These are phyloP conservation scores for Nicotiana undulata DNA, from an alignment of 257 asterid species.

Conservation along the genomic window DNA sequence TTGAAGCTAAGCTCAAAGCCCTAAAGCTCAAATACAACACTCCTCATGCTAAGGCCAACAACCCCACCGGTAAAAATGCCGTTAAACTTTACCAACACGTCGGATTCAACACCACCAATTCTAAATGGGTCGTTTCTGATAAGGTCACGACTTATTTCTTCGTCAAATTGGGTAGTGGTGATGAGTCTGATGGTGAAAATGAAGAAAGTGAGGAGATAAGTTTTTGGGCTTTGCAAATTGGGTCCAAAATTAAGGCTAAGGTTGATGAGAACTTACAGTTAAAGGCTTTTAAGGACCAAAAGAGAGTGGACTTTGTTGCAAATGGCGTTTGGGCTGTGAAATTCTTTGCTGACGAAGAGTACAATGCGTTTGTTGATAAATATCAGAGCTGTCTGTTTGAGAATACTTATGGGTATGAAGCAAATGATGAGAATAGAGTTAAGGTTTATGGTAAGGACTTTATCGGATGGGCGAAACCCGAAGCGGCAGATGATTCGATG, in stretches of 20 bases:
- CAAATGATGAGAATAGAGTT: constrained; percentile 65
- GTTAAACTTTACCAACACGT: constrained; percentile 59
- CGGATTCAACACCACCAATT: constrained; percentile 45
- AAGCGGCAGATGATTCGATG: constrained; percentile 81
- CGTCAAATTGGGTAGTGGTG: constrained; percentile 30
- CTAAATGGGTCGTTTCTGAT: constrained; percentile 70
- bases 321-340: constrained; percentile 84
- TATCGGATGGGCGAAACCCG: constrained; percentile 89
- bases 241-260: constrained; percentile 54
- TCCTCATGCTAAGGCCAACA: neutral
- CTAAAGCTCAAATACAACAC: constrained; percentile 71
- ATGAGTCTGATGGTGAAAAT: constrained; percentile 40
- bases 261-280: constrained; percentile 58
- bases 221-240: constrained; percentile 65
- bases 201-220: constrained; percentile 30
- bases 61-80: constrained; percentile 37
- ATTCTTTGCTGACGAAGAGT: constrained; percentile 52
- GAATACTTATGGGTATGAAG: constrained; percentile 77
- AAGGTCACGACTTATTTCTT: constrained; percentile 46
- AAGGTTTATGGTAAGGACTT: constrained; percentile 96
- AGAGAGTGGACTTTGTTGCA: constrained; percentile 70
- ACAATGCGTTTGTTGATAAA: constrained; percentile 37
- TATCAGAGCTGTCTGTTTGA: constrained; percentile 70
- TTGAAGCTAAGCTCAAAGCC: constrained; percentile 69
- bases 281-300: constrained; percentile 69